Percentiles rank a stretch among this genome's conserved stretches.
These are phyloP conservation scores for Alternaria triticina DNA, from an alignment of 2,329 filamentous ascomycete species.

Conservation along the genomic window DNA sequence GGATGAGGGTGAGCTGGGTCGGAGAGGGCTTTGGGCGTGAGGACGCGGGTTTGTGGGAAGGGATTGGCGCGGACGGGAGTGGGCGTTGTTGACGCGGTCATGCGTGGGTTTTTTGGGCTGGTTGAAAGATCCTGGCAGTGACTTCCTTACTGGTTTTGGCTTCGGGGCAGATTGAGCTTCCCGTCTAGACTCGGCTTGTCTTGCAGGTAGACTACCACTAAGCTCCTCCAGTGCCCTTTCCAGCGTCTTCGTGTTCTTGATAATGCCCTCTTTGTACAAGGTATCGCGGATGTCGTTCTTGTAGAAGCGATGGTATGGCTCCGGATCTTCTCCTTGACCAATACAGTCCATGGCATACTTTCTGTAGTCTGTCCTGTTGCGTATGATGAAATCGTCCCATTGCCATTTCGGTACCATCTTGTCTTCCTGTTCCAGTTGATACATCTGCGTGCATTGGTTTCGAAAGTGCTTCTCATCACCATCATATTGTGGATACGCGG, in stretches of 20 bases:
- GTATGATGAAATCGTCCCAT: constrained; percentile 50
- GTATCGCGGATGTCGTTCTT: constrained; percentile 39
- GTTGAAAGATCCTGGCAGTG: constrained; percentile 11
- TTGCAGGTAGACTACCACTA: constrained; percentile 1
- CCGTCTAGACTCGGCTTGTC: neutral
- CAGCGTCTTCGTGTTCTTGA: constrained; percentile 23
- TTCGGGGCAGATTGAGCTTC: neutral
- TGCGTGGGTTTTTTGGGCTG: neutral
- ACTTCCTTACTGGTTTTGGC: constrained; percentile 3
- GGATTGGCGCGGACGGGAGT: constrained; percentile 20
- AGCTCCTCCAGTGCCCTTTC: constrained; percentile 31
- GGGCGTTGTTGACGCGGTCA: neutral
- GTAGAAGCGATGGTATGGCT: constrained; percentile 45
- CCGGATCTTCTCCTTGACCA: constrained; percentile 27
- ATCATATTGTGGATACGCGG: constrained; percentile 45
- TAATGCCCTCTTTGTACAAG: constrained; percentile 32
- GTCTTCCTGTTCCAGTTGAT: constrained; percentile 35
- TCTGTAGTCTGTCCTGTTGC: constrained; percentile 42
- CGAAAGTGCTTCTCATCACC: constrained; percentile 42
- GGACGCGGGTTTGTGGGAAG: constrained; percentile 13
- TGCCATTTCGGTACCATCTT: constrained; percentile 46
- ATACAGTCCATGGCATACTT: constrained; percentile 31
- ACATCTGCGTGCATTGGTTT: constrained; percentile 37
- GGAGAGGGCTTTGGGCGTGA: neutral
- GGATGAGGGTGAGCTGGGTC: neutral